Conservation (phyloP, 495 filamentous ascomycete genomes). For the Cetradonia linearis region DNA sequence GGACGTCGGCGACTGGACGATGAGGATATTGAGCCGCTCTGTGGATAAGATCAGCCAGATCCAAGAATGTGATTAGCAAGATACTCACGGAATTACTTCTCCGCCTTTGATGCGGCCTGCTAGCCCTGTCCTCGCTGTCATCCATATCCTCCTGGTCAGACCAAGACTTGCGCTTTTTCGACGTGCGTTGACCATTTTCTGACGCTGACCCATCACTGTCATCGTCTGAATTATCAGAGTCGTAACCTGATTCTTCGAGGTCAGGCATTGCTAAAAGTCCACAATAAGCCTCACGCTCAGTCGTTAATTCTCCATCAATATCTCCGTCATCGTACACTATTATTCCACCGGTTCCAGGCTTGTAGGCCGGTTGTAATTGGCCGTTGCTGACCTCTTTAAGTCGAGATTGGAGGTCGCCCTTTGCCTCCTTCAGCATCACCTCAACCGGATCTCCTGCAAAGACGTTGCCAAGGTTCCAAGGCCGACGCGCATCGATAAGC, state of each 20-base stretch:
- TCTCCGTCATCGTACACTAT: conserved; percentile 94
- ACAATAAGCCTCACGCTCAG: conserved; percentile 70
- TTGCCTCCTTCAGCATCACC: conserved; percentile 38
- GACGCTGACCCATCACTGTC: conserved; percentile 30
- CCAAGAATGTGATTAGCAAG: too few relatives aligned
- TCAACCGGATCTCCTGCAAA: conserved; percentile 61
- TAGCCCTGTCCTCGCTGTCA: conserved; percentile 56
- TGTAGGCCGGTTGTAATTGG: conserved; percentile 57
- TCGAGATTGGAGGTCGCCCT: conserved; percentile 43
- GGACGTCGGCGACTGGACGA: conserved; percentile 38
- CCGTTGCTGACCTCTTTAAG: conserved; percentile 49
- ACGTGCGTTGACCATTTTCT: conserved; percentile 23
- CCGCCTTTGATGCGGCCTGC: conserved; percentile 63
- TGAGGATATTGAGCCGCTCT: conserved; percentile 52
- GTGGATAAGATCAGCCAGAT: conserved; percentile 2
- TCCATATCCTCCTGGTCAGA: conserved; percentile 60
- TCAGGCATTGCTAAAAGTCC: conserved; percentile 83
- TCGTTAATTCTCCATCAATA: conserved; percentile 72
- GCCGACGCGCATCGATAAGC: conserved; percentile 82
- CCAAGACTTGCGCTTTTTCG: conserved; percentile 79
- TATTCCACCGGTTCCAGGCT: conserved; percentile 69
- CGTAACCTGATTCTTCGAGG: conserved; percentile 60
- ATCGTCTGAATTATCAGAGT: conserved; percentile 34
- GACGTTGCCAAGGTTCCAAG: conserved; percentile 91
- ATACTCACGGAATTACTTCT: conserved; percentile 73